Base-by-base conservation (phyloP, 164 flowering plant genomes). In the Buxus sempervirens region DNA sequence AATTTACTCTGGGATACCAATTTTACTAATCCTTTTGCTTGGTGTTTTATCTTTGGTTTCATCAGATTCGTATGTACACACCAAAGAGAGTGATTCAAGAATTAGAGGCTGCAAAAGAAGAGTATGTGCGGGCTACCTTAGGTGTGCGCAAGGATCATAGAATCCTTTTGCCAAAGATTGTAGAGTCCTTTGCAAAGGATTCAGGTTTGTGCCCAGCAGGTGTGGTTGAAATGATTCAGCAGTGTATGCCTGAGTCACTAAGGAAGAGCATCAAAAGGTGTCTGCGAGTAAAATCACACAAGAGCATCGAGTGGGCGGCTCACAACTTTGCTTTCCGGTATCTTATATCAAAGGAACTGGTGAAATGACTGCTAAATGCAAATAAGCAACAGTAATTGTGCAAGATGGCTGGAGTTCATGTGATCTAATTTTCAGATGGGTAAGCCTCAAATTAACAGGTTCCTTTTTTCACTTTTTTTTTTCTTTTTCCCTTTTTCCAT, bases 21-120 rank as follows among this genome's bases (percentile, higher is more conserved):
- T 3, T 32, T 32, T 32, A 32, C 38, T 32, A 3, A 32, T 32
- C 38, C 7, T 32, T 32, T 32, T 7, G 7, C 38, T 32, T 3
- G 20, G 18, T 16, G 20, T 55, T 54, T 14, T 54, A 24, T 21
- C 24, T 53, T 73, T 65, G 23, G 54, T 57, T 62, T 60, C 61
- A 25, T 32, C 78, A 93, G 98, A 84, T 95, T 72, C 99, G 94
- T 2, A 68, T 84, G 8, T 95, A 92, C 80, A 88, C 97, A 16
- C 88, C 95, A 9, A 88, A 90, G 71, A 79, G 88, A 75, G 80
- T 95, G 60, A 57, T 80, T 58, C 90, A 85, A 65, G 97, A 95
- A 73, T 83, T 95, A 22, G 97, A 92, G 80, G 69, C 77, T 57
- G 97, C 99, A 55, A 92, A 88, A 75, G 96, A 88, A 58, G 99